Base-by-base conservation (phyloP, 2,329 filamentous ascomycete genomes). In the Claviceps sp. region DNA sequence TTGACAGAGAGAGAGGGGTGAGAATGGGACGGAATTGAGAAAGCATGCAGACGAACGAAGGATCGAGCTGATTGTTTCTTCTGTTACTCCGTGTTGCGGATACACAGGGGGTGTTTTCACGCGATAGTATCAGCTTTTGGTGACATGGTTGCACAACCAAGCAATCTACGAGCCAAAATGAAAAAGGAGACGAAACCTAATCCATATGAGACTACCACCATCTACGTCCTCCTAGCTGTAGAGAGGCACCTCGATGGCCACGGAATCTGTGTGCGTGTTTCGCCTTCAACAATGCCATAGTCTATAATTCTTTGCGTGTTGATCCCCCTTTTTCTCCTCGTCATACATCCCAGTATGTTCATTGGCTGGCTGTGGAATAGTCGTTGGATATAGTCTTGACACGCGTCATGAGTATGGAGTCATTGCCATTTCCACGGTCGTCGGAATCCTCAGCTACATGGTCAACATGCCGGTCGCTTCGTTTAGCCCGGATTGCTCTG, bases 1-100 rank as follows among this genome's bases (percentile, higher is more conserved):
- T 23, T 60, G 53, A 56, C 61, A 29, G 62, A 63, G 55, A 64
- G 63, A 2, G 64, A 63, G 0, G 71, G 57, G 64, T 71, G 11
- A 69, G 72, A 45, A 74, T 74, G 73, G 65, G 56, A 17, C 52
- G 40, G 50, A 17, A 40, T 34, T 29, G 22, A 14, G 13, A 37
- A 16, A 4, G 45, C 14, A 16, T 17, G 8, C 9, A 36, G 45
- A 36, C 9, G 17, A 42, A 14, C 22, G n/a, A 20, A 13, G 44
- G 23, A 44, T 17, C 20, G 26, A 22, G 26, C 47, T 37, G 47
- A 49, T 39, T 46, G 7, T 17, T 46, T 26, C 7, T 14, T 26
- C 22, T 26, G 17, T 14, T n/a, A n/a, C 7, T 5, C n/a, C 34
- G 22, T 44, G 39, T 37, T 49, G 23, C 23, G 29, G 39, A 49